Base-by-base conservation (phyloP, 2,329 filamentous ascomycete species). In the Colletotrichum echinochloae region DNA sequence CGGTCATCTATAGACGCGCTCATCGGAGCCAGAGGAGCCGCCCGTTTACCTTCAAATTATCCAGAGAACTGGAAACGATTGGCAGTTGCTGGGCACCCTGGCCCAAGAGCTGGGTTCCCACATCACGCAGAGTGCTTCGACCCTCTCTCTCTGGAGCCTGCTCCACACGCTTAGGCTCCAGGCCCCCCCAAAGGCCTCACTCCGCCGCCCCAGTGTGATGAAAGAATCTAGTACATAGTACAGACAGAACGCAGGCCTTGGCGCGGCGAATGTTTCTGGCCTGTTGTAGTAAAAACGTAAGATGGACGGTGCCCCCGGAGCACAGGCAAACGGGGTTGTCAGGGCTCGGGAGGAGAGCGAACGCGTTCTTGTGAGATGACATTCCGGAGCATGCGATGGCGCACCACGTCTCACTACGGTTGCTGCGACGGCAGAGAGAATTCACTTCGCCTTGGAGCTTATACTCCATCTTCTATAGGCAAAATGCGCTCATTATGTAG, bases 121-220 rank as follows among this genome's bases (percentile, higher is more conserved):
- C 44, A 37, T 49, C 20, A 20, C 57, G 44, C n/a, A 49, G 33
- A 46, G 44, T 30, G 14, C 46, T 39, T 23, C 33, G 44, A 33
- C 57, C 44, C 56, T 20, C 28, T 44, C 30, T 8, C 39, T 28
- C 28, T 26, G 37, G 60, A 59, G 52, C 30, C 41, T 23, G 49
- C 52, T 60, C 66, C 61, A 69, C 61, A 65, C 39, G 23, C 46
- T 41, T 14, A 37, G 37, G 61, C 48, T 54, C 55, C 61, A 51
- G 48, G 54, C 44, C 61, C 54, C 57, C 59, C n/a, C n/a, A n/a
- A n/a, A 51, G 30, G 4, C 44, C 48, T 60, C 61, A 51, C 30
- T 67, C 61, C 44, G 54, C 54, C 51, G 61, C 61, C 66, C 54
- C 55, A n/a, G 54, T 66, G 44, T 55, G 57, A 56, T 41, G 30